Evolutionary conservation across 139 green algal species (phyloP).

Genomic region (Chlamydomonas incerta): DNA sequence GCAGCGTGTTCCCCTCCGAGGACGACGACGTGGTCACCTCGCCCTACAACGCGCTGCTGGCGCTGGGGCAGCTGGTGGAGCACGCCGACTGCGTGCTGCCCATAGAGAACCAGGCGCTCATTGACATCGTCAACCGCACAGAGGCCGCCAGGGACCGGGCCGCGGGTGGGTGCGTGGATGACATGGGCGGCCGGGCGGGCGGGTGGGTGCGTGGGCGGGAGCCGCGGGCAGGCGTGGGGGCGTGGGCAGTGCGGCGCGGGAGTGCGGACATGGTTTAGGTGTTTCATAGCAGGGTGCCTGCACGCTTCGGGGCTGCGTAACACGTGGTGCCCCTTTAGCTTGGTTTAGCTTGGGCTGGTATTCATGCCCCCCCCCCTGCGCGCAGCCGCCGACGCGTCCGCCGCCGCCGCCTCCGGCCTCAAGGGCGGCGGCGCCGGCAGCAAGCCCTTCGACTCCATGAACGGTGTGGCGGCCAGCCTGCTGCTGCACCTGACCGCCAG

Average conservation of each 20-base stretch:
- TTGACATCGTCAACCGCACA: slow-evolving; percentile 71
- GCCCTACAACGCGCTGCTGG: slow-evolving; percentile 90
- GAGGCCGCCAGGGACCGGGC: background rate
- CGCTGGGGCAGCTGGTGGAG: slow-evolving; percentile 71
- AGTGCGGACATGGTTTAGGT: too few relatives aligned
- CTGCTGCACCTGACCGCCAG: slow-evolving; percentile 83
- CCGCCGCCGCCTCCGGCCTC: too few relatives aligned
- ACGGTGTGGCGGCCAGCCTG: slow-evolving; percentile 79
- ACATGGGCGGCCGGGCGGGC: background rate
- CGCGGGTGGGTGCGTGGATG: background rate
- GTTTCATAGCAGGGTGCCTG: too few relatives aligned
- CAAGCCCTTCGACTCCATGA: slow-evolving; percentile 84
- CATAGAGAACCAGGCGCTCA: slow-evolving; percentile 89
- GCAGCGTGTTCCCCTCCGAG: slow-evolving; percentile 80
- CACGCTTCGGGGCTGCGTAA: too few relatives aligned
- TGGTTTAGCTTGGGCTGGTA: too few relatives aligned
- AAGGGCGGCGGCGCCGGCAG: too few relatives aligned
- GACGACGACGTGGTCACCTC: slow-evolving; percentile 89
- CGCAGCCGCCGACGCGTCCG: too few relatives aligned
- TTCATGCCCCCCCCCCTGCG: too few relatives aligned
- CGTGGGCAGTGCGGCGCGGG: background rate
- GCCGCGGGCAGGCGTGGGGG: background rate
- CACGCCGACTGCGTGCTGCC: slow-evolving; percentile 84
- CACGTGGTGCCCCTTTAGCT: too few relatives aligned
- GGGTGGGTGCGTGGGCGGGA: background rate